Conservation (phyloP, 2,329 filamentous ascomycete species). For the Fusarium equiseti region DNA sequence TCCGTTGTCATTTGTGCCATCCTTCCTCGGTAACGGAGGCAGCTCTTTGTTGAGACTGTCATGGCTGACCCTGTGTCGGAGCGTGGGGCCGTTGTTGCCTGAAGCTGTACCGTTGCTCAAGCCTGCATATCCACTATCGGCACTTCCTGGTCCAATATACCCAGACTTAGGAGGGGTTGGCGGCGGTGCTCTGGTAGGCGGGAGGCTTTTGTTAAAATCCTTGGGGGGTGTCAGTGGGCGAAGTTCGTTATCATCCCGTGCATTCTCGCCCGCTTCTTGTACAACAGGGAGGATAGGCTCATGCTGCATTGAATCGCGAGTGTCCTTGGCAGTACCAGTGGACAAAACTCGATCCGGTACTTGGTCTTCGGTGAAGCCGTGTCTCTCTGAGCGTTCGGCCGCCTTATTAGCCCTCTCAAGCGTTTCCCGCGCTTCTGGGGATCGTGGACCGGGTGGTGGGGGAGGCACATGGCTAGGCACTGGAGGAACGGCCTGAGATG, state of each 20-base stretch:
- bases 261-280: conserved; percentile 84
- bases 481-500: conserved; percentile 55
- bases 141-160: conserved; percentile 58
- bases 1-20: conserved; percentile 46
- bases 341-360: conserved; percentile 72
- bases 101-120: conserved; percentile 51
- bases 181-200: conserved; percentile 59
- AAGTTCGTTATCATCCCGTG: conserved; percentile 53
- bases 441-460: conserved; percentile 52
- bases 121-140: conserved; percentile 62
- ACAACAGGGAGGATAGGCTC: conserved; percentile 80
- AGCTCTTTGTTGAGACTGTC: conserved; percentile 72
- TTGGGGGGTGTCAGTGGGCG: conserved; percentile 60
- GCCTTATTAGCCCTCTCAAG: conserved; percentile 57
- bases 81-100: conserved; percentile 45
- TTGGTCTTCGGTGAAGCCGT: conserved; percentile 58
- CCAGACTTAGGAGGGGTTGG: conserved; percentile 52
- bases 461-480: conserved; percentile 62
- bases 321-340: conserved; percentile 53
- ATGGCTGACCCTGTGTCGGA: conserved; percentile 60
- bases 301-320: conserved; percentile 69
- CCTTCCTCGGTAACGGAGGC: conserved; percentile 64
- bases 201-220: conserved; percentile 48
- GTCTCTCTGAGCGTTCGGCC: conserved; percentile 52
- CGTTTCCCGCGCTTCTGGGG: conserved; percentile 56